These are phyloP conservation scores for Anthracocystis setariae DNA, from an alignment of 1,284 basidiomycete genomes.

Conservation along the genomic window DNA sequence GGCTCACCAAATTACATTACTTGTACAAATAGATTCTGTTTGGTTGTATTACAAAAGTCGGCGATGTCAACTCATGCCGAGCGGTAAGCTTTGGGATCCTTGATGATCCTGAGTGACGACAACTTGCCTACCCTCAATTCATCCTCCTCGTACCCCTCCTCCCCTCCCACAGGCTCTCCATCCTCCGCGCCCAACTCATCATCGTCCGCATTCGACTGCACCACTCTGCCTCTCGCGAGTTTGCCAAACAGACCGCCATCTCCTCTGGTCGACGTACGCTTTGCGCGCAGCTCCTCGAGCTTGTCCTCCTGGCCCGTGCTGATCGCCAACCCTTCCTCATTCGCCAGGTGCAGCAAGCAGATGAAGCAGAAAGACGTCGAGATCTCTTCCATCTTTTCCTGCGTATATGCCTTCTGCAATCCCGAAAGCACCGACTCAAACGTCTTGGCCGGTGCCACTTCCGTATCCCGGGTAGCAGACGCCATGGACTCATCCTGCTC, in stretches of 20 bases:
- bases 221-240: conserved; percentile 27
- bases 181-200: conserved; percentile 65
- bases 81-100: conserved; percentile 59
- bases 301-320: conserved; percentile 45
- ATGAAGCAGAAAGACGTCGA: conserved; percentile 99
- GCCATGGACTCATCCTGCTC: conserved; percentile 29
- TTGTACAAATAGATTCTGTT: neutral
- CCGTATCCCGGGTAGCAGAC: conserved; percentile 4
- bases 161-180: conserved; percentile 31
- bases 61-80: conserved; percentile 35
- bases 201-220: conserved; percentile 68
- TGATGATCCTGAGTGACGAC: conserved; percentile 52
- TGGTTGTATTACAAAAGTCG: conserved; percentile 16
- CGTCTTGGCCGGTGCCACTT: conserved; percentile 31
- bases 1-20: too few relatives aligned
- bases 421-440: conserved; percentile 86
- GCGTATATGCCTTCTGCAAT: conserved; percentile 83
- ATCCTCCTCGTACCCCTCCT: conserved; percentile 47
- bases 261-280: conserved; percentile 26
- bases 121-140: conserved; percentile 51
- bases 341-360: conserved; percentile 91
- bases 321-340: conserved; percentile 82
- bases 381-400: conserved; percentile 95
- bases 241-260: conserved; percentile 20
- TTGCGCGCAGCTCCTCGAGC: conserved; percentile 42